Percentiles rank a stretch among this genome's conserved stretches.
Evolutionary conservation across 2,329 filamentous ascomycete genomes (phyloP).

Genomic region (Thelonectria rubi): DNA sequence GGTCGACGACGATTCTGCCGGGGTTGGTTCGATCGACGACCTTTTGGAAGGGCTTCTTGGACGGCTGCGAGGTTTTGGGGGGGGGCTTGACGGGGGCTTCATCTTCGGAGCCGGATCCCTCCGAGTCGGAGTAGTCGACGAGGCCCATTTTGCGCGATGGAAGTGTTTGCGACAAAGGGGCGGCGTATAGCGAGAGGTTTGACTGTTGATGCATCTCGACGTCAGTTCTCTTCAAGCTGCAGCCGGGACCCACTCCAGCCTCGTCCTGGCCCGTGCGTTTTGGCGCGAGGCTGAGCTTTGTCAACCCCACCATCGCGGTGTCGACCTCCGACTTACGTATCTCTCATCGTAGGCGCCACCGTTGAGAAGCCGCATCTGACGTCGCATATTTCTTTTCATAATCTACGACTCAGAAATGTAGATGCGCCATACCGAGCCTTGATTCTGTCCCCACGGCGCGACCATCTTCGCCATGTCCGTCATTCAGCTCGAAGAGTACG

Average conservation of each 20-base stretch:
- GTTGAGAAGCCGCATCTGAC: slow-evolving; percentile 1
- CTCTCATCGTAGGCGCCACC: slow-evolving; percentile 11
- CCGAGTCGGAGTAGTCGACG: slow-evolving; percentile 86
- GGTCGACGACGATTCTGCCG: slow-evolving; percentile 83
- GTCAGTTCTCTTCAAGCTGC: slow-evolving; percentile 3
- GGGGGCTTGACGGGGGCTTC: slow-evolving; percentile 42
- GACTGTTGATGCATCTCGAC: slow-evolving; percentile 5
- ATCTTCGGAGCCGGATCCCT: slow-evolving; percentile 74
- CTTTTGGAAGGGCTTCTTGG: slow-evolving; percentile 76
- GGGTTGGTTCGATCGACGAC: slow-evolving; percentile 83
- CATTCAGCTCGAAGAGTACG: slow-evolving; percentile 52
- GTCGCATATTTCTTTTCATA: slow-evolving; percentile 1
- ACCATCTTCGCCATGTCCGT: slow-evolving; percentile 46
- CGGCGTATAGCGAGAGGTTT: too few species aligned
- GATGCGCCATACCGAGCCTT: slow-evolving; percentile 3
- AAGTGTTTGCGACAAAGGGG: not conserved
- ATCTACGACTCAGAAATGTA: slow-evolving; percentile 32
- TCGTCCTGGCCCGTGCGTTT: slow-evolving; percentile 30
- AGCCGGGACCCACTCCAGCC: slow-evolving; percentile 28
- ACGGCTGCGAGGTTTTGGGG: slow-evolving; percentile 45
- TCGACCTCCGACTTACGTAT: slow-evolving; percentile 17
- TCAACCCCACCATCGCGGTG: slow-evolving; percentile 31
- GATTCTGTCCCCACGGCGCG: slow-evolving; percentile 4
- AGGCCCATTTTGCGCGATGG: slow-evolving; percentile 68
- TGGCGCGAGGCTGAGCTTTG: slow-evolving; percentile 34